phyloP scores from a whole-genome alignment of 352 stramenopile species.

The Thraustotheca clavata region DNA sequence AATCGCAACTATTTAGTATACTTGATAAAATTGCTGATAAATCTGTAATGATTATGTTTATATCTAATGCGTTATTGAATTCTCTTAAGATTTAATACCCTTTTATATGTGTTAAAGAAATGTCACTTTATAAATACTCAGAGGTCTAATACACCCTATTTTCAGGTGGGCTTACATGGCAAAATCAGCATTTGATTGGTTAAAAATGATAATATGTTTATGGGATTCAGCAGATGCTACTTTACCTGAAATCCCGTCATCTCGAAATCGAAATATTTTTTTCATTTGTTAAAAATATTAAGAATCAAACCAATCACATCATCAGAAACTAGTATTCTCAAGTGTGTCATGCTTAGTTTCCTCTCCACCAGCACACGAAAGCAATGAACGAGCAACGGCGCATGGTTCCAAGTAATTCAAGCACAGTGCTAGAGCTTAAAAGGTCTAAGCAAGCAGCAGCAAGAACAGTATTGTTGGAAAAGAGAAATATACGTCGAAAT shows the following conservation, averaged over 20 bases:
- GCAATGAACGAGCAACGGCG: neutral
- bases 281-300: neutral
- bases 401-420: neutral
- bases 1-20: too few species aligned
- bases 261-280: neutral
- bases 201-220: neutral
- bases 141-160: too few species aligned
- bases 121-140: too few species aligned
- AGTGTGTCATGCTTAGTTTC: conserved; percentile 10
- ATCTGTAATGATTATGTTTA: too few species aligned
- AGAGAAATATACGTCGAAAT: neutral
- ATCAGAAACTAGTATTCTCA: neutral
- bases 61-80: too few species aligned
- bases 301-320: conserved; percentile 1
- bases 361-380: neutral
- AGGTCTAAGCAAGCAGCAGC: neutral
- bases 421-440: neutral
- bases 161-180: too few species aligned
- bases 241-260: conserved; percentile 2
- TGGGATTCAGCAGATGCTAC: neutral
- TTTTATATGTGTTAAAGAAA: too few species aligned
- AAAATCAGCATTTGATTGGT: neutral
- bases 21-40: too few species aligned
- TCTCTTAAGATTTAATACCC: too few species aligned
- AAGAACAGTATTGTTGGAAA: neutral